Percentiles rank a stretch among this genome's conserved stretches.
phyloP scores from a whole-genome alignment of 805 yeast genomes.

The Starmerella apis region DNA sequence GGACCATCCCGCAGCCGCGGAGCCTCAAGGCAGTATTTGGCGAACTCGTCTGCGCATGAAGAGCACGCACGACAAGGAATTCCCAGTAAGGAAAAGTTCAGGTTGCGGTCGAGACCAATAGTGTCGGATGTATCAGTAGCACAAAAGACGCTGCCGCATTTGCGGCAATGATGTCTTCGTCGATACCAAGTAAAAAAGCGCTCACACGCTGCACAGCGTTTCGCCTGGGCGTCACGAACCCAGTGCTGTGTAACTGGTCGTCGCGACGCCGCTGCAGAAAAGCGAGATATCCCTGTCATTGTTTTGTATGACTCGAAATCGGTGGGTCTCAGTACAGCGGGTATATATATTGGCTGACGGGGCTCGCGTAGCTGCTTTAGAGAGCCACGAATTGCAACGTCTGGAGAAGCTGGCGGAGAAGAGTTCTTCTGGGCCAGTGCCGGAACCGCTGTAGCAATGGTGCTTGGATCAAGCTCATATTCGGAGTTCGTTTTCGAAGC shows the following conservation, averaged over 20 bases:
- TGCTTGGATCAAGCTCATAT: slow-evolving; percentile 1
- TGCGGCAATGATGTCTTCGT: slow-evolving; percentile 73
- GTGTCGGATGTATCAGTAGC: slow-evolving; percentile 51
- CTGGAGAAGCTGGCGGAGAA: slow-evolving; percentile 19
- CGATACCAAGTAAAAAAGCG: slow-evolving; percentile 65
- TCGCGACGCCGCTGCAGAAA: slow-evolving; percentile 21
- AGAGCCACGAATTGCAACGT: slow-evolving; percentile 21
- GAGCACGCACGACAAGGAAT: slow-evolving; percentile 61
- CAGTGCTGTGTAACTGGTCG: slow-evolving; percentile 34
- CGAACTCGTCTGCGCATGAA: slow-evolving; percentile 52
- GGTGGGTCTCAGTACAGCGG: slow-evolving; percentile 68
- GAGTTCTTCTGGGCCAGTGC: neutral
- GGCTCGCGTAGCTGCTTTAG: slow-evolving; percentile 68
- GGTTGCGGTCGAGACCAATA: slow-evolving; percentile 43
- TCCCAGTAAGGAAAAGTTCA: slow-evolving; percentile 53
- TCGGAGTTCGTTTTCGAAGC: slow-evolving; percentile 1
- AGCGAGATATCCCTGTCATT: slow-evolving; percentile 19
- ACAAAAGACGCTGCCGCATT: slow-evolving; percentile 75
- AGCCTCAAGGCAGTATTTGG: slow-evolving; percentile 36
- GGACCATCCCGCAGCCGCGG: slow-evolving; percentile 23
- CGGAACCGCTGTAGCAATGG: slow-evolving; percentile 5
- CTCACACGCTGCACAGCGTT: slow-evolving; percentile 58
- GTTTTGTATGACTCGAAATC: slow-evolving; percentile 27
- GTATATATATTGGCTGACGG: slow-evolving; percentile 76
- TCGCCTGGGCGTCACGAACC: slow-evolving; percentile 55